Base-by-base conservation (phyloP, 257 asterid species). In the Scutellaria galericulata region DNA sequence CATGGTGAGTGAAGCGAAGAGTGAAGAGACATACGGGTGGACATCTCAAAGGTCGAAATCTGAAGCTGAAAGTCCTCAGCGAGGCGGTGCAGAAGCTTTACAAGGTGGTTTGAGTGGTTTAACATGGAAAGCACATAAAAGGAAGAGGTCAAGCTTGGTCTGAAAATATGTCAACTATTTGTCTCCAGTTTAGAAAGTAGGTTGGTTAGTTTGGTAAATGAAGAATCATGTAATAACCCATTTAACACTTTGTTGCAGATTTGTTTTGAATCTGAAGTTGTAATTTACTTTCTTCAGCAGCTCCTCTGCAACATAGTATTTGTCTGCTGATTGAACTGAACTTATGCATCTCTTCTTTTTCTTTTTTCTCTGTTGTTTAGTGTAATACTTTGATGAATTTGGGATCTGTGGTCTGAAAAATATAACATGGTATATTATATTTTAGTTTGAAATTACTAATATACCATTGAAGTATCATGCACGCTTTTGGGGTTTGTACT, bases 101-200 rank as follows among this genome's bases (percentile, higher is more conserved):
- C 84, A 74, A 27, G 78, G 77, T n/a, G 75, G 86, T 56, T 60
- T 83, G 76, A 82, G 68, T 68, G 95, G 89, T 54, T 75, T 89
- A 72, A 84, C 95, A 27, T 95, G 99, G 99, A 89, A 75, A 68
- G 76, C 88, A 15, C 90, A 86, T 63, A 86, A 87, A 83, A 94
- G 86, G 76, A 94, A 79, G 84, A 84, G 99, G 73, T 94, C 99
- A 39, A 91, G 92, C 76, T 83, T 94, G 84, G 69, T 64, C 69
- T 79, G 87, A 82, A 70, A 54, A 57, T 57, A 12, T 44, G n/a
- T 12, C 27, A 11, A 57, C 45, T 37, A 5, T 41, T 46, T 66
- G 37, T 35, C 57, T 56, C 53, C 20, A 52, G 71, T 24, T 60
- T 50, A 60, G 82, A 56, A n/a, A 63, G 35, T 71, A 71, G 79